Evolutionary conservation across 1,139 yeast species (phyloP), one percentile per base, ranked within the genome.

Genomic region (Taphrina pruni): DNA sequence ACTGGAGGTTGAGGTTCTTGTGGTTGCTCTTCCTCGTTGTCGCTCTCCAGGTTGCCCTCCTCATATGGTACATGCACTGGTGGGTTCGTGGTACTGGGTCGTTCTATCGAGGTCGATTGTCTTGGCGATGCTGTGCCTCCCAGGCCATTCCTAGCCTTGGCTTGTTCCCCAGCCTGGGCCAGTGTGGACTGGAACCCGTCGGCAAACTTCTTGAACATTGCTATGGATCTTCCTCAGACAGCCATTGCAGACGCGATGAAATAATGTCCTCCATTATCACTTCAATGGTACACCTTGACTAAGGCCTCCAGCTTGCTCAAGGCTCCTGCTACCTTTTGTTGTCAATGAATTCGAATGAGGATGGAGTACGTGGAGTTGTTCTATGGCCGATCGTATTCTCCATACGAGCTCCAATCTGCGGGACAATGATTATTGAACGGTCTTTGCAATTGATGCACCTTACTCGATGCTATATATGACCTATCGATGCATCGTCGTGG

Each of bases 91-190:
- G 54, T 11, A 2, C 21, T n/a, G 1, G 50, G 36, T 11, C 67
- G 38, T 14, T 64, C 67, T n/a, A 38, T 17, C 20, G 67, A 64
- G 9, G 67, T 55, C 32, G 61, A 54, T 12, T 32, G 60, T n/a
- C 67, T 43, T 43, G 67, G 67, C 9, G 67, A 64, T 11, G 46
- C 39, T 14, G n/a, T 41, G 11, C 50, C 62, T 9, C 39, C 54
- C 11, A 43, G 48, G 32, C 36, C 54, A 26, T 62, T 62, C 39
- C 67, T 58, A 12, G 61, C 54, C 39, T 56, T 57, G 43, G 67
- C 67, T 54, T 64, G 61, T 21, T 54, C 67, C n/a, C 67, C 67
- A 20, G 67, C 67, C 21, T 64, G 67, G 6, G 67, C 67, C 11
- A 64, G 51, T 26, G 61, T 57, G 17, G 67, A 56, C 35, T 64